Evolutionary conservation across 148 eudicot species (phyloP), one percentile per base, ranked within the genome.

Genomic region (Cornus kousa): DNA sequence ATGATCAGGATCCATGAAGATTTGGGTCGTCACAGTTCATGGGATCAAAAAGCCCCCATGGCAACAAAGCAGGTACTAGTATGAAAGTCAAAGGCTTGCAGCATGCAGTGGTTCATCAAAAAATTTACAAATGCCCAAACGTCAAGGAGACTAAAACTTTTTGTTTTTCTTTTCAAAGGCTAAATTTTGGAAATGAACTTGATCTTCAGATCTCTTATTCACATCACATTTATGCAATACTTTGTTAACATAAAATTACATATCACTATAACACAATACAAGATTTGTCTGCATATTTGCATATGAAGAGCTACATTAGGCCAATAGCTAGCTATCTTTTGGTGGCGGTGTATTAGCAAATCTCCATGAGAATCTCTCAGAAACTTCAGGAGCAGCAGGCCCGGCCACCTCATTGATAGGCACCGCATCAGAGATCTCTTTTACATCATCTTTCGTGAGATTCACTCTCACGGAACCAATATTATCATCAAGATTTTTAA

Each of bases 351-450:
- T 85, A 74, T 73, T 79, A n/a, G 87, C 87, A 48, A 77, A 85
- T 77, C 77, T 82, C 86, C 86, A 87, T 24, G 90, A 82, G 67
- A 28, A 68, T 1, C 70, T 40, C 10, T 67, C 73, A 50, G 80
- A 32, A 43, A 31, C 64, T 33, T 80, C 84, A 62, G 75, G 83
- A 12, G 87, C 80, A 70, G 78, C 84, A 55, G 80, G 80, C 32
- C 89, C 89, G n/a, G 78, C 87, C 80, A 87, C 81, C 10, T 84
- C 85, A 31, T 22, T 57, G n/a, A 82, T 70, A 10, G 85, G 86
- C 39, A 80, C 86, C 32, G 84, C 89, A 75, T 77, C 79, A 48
- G 73, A 80, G 31, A 84, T 75, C 67, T 87, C 89, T 78, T 75
- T 78, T 68, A 78, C 23, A 9, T 80, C 82, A 74, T 76, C 81